These are phyloP conservation scores for Solanum paucissectum DNA, from an alignment of 257 asterid genomes.

Conservation along the genomic window DNA sequence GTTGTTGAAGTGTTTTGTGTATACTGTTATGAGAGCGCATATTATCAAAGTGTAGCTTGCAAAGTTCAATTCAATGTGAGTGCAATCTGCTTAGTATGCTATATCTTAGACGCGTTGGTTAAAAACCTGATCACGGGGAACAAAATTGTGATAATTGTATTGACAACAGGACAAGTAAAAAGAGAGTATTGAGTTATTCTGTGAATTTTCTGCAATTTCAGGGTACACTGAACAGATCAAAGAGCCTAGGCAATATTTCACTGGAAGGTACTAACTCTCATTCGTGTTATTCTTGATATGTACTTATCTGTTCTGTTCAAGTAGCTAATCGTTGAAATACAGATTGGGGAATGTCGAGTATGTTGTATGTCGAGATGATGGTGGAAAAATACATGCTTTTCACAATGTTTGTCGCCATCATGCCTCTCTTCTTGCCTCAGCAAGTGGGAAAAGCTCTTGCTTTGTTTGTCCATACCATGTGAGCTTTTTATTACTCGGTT, in stretches of 20 bases:
- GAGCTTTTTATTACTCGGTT: slow-evolving; percentile 25
- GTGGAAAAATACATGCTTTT: slow-evolving; percentile 51
- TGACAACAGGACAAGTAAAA: not conserved
- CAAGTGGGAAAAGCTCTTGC: slow-evolving; percentile 59
- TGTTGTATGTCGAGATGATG: slow-evolving; percentile 65
- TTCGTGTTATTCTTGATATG: not conserved
- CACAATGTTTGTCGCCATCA: slow-evolving; percentile 95
- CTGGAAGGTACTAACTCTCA: slow-evolving; percentile 52
- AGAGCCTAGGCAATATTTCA: slow-evolving; percentile 55
- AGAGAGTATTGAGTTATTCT: not conserved
- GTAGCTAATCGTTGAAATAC: slow-evolving; percentile 21
- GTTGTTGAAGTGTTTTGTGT: not conserved
- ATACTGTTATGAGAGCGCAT: not conserved
- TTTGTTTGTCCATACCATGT: slow-evolving; percentile 94
- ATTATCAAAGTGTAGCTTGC: not conserved
- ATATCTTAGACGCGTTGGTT: not conserved
- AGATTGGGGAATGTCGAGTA: slow-evolving; percentile 78
- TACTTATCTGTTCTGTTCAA: not conserved
- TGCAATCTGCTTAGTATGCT: not conserved
- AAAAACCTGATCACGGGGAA: not conserved
- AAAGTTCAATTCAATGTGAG: not conserved
- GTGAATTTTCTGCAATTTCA: slow-evolving; percentile 1
- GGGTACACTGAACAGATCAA: slow-evolving; percentile 61
- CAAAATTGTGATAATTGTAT: not conserved
- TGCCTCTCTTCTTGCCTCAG: slow-evolving; percentile 68